Conservation (phyloP, 805 yeast species). For the Tetrapisispora namnaoensis region DNA sequence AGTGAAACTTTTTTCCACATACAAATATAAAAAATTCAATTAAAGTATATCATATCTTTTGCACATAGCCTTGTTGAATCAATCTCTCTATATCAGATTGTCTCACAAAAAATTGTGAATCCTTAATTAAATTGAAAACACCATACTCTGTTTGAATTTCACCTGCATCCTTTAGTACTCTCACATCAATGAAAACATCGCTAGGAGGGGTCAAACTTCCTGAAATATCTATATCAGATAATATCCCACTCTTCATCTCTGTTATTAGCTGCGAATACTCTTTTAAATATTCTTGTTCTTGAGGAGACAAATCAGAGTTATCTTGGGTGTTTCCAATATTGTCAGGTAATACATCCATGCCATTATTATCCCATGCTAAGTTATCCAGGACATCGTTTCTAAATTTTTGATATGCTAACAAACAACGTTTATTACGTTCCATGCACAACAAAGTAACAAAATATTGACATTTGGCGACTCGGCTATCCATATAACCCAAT, state of each 20-base stretch:
- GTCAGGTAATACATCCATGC: constrained; percentile 17
- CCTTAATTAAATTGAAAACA: constrained; percentile 83
- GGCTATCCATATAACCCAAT: constrained; percentile 26
- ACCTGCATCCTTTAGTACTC: constrained; percentile 90
- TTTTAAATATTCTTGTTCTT: constrained; percentile 70
- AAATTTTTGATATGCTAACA: constrained; percentile 70
- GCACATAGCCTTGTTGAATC: constrained; percentile 88
- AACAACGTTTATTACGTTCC: constrained; percentile 82
- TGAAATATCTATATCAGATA: constrained; percentile 75
- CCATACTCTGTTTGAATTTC: constrained; percentile 97
- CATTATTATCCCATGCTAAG: constrained; percentile 62
- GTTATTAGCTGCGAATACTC: constrained; percentile 62
- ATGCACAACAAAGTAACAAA: constrained; percentile 55
- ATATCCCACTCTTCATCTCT: constrained; percentile 60
- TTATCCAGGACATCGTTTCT: constrained; percentile 61
- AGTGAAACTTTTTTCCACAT: neutral
- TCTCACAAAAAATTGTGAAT: constrained; percentile 89
- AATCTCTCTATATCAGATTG: constrained; percentile 90
- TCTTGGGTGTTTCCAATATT: constrained; percentile 11
- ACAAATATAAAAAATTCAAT: neutral
- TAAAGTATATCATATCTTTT: constrained; percentile 40
- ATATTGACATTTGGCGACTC: constrained; percentile 50
- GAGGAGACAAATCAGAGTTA: constrained; percentile 51
- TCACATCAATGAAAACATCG: constrained; percentile 85
- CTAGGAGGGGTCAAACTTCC: constrained; percentile 88